Base-by-base conservation (phyloP, 495 filamentous ascomycete species). In the Aspergillus steynii region DNA sequence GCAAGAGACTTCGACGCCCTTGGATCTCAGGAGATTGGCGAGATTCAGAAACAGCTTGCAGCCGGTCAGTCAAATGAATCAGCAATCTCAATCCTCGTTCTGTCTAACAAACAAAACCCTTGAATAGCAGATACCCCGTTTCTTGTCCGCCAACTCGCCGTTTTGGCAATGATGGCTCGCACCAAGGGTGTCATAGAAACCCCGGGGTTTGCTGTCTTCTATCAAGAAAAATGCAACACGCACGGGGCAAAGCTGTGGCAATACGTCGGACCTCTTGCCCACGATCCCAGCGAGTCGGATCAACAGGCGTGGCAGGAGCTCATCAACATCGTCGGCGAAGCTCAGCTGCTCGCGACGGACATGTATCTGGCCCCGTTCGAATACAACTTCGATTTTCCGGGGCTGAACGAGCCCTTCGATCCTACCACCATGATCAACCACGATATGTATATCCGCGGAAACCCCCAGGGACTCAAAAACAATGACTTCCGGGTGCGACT, bases 361-460 rank as follows among this genome's bases (percentile, higher is more conserved):
- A 69, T 77, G 60, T 61, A 66, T 42, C 62, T 56, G 2, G 42
- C 58, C 3, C 61, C 71, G 0, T 61, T 67, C 9, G 65, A 64
- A 27, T 71, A 67, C 50, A 58, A 48, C 1, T 59, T 69, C 5
- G 65, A 71, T 3, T 77, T 72, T 50, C 69, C 72, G 0, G 65
- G 61, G 3, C 28, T 60, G 15, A 61, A 64, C 10, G 65, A 69
- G 5, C 55, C 42, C 2, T 77, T 71, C 60, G 67, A 75, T 42
- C 69, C 71, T 0, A 31, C 34, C 0, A 65, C 56, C 1, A 77
- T 75, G 74, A 26, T 68, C 29, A 71, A 60, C 26, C 48, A 64
- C 12, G 72, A 74, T 28, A 55, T 56, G 1, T 62, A 56, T 29
- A 53, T 68, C 14, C 28, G 37, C 25, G 58, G 49, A 0, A 55